Base-by-base conservation (phyloP, 306 rosid species). In the Amphicarpaea edgeworthii region DNA sequence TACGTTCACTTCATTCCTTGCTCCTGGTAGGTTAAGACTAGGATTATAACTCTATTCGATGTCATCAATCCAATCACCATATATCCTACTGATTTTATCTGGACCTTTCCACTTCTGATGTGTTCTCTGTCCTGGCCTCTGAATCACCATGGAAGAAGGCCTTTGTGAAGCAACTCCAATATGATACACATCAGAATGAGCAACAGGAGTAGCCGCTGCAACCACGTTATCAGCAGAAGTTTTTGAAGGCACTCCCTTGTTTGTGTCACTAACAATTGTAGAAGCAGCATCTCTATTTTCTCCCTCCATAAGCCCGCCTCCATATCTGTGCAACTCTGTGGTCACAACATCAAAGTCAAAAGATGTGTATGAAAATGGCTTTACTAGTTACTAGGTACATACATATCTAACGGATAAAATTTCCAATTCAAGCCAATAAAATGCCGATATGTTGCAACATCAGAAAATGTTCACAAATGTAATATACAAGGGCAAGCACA, bases 101-200 rank as follows among this genome's bases (percentile, higher is more conserved):
- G 99, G 99, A 71, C 99, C 99, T 82, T 92, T 96, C 99, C 99
- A 96, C 75, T 96, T 96, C 83, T 96, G 96, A 73, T 88, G 97
- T 70, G 97, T 46, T 90, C 96, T 88, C 84, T 82, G 97, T 54
- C 98, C 98, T 20, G 93, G 80, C 85, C 92, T 87, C 74, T 92
- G 99, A 77, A 76, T 80, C 79, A 89, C 96, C 53, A 92, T 85
- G 19, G 96, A 81, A 34, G 93, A 81, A 34, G 93, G 68, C 77
- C 99, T 87, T 59, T 96, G 99, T 11, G 93, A 90, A 57, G 98
- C 87, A 73, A 90, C 90, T 50, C 95, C 97, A 5, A 88, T 77
- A 77, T 90, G 97, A 78, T 92, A 92, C 6, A 84, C 68, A 82
- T 96, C 99, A 11, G 98, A 83, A 82, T 88, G 96, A 16, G 91